Conservation (phyloP, 108 stramenopile genomes). For the Pseudonitzschia delicatissima region DNA sequence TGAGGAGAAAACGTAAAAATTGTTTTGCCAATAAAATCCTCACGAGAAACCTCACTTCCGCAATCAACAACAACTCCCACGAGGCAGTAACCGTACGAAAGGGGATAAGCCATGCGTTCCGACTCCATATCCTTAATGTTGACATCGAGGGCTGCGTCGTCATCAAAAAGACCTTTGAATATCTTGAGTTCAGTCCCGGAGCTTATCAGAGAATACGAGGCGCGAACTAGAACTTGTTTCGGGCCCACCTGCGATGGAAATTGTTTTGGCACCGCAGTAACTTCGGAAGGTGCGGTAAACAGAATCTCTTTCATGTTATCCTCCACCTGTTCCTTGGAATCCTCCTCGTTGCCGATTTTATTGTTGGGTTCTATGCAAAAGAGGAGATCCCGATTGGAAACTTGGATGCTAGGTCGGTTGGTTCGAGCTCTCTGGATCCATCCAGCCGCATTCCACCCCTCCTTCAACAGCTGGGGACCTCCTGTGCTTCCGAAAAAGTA, state of each 20-base stretch:
- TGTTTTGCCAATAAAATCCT: conserved; percentile 54
- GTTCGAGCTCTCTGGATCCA: conserved; percentile 67
- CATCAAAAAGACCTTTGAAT: conserved; percentile 79
- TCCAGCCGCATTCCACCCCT: conserved; percentile 56
- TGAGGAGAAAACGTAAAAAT: conserved; percentile 89
- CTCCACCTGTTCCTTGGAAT: background rate
- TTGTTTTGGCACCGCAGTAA: conserved; percentile 39
- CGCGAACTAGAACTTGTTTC: conserved; percentile 58
- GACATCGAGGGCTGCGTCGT: conserved; percentile 70
- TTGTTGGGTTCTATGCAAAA: conserved; percentile 38
- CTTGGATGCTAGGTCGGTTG: conserved; percentile 53
- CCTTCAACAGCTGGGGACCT: conserved; percentile 45
- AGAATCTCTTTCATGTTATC: conserved; percentile 41
- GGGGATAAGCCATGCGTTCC: conserved; percentile 81
- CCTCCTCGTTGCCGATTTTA: background rate
- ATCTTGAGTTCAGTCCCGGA: conserved; percentile 92
- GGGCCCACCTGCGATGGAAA: conserved; percentile 35
- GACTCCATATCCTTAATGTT: conserved; percentile 87
- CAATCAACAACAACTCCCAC: conserved; percentile 76
- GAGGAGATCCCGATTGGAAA: conserved; percentile 76
- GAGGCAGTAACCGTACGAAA: conserved; percentile 86
- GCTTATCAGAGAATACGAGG: conserved; percentile 83
- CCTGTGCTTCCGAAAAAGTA: conserved; percentile 86
- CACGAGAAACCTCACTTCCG: conserved; percentile 51
- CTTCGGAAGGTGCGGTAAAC: conserved; percentile 60